Conservation (phyloP, 2,329 filamentous ascomycete species). For the Trichophyton simii region DNA sequence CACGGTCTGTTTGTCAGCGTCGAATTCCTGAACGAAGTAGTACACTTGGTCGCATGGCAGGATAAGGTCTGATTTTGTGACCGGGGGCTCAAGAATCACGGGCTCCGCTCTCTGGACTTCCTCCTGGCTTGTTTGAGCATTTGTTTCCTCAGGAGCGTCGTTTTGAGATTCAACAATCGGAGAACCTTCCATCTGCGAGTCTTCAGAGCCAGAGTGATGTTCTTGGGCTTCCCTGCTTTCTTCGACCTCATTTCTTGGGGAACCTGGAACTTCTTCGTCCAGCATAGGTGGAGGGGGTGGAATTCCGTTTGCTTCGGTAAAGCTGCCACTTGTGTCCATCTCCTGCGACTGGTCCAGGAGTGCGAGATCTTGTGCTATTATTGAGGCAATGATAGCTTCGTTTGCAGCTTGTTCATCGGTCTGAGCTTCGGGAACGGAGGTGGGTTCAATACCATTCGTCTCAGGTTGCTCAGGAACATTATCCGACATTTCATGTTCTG, state of each 20-base stretch:
- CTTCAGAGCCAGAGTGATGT: not conserved
- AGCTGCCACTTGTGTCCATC: not conserved
- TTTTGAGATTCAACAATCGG: slow-evolving; percentile 1
- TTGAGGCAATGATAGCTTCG: slow-evolving; percentile 20
- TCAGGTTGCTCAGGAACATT: not conserved
- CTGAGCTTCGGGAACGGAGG: not conserved
- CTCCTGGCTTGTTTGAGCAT: not conserved
- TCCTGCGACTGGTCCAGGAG: slow-evolving; percentile 13
- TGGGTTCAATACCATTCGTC: not conserved
- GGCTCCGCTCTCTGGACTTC: not conserved
- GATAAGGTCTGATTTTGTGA: not conserved
- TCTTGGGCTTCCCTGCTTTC: not conserved
- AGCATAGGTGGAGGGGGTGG: not conserved
- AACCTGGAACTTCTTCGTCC: not conserved
- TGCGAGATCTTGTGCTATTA: slow-evolving; percentile 22
- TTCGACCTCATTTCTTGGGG: not conserved
- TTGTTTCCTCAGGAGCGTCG: not conserved
- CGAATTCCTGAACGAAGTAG: slow-evolving; percentile 41
- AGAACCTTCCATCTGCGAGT: slow-evolving; percentile 2
- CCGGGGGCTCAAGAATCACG: not conserved
- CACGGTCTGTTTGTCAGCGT: slow-evolving; percentile 36
- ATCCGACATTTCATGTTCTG: not conserved
- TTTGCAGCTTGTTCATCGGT: slow-evolving; percentile 14
- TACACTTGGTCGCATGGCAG: slow-evolving; percentile 24
- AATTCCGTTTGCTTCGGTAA: not conserved